These are phyloP conservation scores for Pyricularia pennisetigena DNA, from an alignment of 2,329 filamentous ascomycete species.

Conservation along the genomic window DNA sequence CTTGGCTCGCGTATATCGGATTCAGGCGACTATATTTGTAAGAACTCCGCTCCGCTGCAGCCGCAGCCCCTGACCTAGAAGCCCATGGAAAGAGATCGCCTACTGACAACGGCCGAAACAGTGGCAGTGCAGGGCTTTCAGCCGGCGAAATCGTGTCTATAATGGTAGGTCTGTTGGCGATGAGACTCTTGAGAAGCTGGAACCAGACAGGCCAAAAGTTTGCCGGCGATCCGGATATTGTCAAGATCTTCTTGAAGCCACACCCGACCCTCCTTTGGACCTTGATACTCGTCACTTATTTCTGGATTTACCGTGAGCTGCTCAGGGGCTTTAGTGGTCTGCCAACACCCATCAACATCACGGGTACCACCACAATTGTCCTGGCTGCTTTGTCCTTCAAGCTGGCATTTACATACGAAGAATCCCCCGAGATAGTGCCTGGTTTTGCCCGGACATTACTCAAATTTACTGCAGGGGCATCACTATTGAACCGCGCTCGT, in stretches of 20 bases:
- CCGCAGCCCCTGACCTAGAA: neutral
- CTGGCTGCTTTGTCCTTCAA: constrained; percentile 71
- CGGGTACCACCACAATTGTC: constrained; percentile 30
- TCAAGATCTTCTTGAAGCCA: constrained; percentile 56
- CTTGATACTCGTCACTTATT: constrained; percentile 60
- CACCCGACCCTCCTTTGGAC: constrained; percentile 64
- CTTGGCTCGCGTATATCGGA: constrained; percentile 53
- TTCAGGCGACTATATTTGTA: constrained; percentile 34
- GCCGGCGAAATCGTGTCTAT: constrained; percentile 9
- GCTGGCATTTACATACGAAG: constrained; percentile 74
- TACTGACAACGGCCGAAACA: neutral
- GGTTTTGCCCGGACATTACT: constrained; percentile 32
- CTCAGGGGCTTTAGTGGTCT: constrained; percentile 30
- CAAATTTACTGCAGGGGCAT: constrained; percentile 29
- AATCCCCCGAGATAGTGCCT: constrained; percentile 72
- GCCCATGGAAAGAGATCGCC: neutral
- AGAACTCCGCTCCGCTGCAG: constrained; percentile 1
- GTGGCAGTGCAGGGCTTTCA: too few species aligned
- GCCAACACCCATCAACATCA: constrained; percentile 28
- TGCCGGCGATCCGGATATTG: constrained; percentile 81
- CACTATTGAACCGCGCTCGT: constrained; percentile 38
- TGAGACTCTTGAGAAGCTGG: constrained; percentile 69
- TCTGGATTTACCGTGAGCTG: constrained; percentile 41
- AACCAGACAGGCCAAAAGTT: constrained; percentile 98
- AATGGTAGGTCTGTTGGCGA: constrained; percentile 43